Percentiles rank a stretch among this genome's conserved stretches.
Conservation (phyloP, 495 filamentous ascomycete genomes). For the Penicillium coffeae region DNA sequence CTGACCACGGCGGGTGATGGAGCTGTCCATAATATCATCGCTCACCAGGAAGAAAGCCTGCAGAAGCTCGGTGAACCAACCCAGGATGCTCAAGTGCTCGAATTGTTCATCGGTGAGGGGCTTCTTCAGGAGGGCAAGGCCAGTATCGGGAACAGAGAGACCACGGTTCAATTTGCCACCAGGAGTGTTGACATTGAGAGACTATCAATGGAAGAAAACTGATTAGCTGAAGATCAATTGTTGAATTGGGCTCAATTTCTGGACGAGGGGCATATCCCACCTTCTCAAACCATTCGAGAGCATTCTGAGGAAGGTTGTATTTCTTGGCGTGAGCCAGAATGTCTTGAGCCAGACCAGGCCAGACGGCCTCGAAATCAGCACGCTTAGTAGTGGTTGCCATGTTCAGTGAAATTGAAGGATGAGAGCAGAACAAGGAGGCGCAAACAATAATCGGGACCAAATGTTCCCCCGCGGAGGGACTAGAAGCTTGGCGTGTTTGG, state of each 20-base stretch:
- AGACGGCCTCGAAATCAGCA: conserved; percentile 83
- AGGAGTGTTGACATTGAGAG: conserved; percentile 75
- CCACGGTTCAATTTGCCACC: conserved; percentile 98
- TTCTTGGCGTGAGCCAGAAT: conserved; percentile 68
- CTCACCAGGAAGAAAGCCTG: conserved; percentile 99
- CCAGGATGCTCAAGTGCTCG: conserved; percentile 77
- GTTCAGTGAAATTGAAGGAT: conserved; percentile 15
- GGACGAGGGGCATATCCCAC: conserved; percentile 43
- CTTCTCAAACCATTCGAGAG: conserved; percentile 82
- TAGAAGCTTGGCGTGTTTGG: conserved; percentile 24
- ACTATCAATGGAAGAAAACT: conserved; percentile 40
- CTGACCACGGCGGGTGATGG: conserved; percentile 85
- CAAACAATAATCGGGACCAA: not conserved
- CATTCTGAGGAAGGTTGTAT: conserved; percentile 78
- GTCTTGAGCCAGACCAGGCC: conserved; percentile 74
- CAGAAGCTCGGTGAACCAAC: conserved; percentile 96
- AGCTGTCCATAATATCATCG: conserved; percentile 97
- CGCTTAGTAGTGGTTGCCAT: conserved; percentile 67
- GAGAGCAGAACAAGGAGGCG: not conserved
- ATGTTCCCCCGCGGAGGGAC: conserved; percentile 12
- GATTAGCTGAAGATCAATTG: not conserved
- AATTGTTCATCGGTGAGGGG: conserved; percentile 75
- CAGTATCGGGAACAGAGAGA: conserved; percentile 93
- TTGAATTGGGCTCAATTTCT: not conserved
- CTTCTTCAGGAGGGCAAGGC: conserved; percentile 68